A percentile compares a stretch with the other conserved stretches of the same genome.
Evolutionary conservation across 192 early-diverging fungal species (phyloP).

Genomic region (Umbelopsis sp.): DNA sequence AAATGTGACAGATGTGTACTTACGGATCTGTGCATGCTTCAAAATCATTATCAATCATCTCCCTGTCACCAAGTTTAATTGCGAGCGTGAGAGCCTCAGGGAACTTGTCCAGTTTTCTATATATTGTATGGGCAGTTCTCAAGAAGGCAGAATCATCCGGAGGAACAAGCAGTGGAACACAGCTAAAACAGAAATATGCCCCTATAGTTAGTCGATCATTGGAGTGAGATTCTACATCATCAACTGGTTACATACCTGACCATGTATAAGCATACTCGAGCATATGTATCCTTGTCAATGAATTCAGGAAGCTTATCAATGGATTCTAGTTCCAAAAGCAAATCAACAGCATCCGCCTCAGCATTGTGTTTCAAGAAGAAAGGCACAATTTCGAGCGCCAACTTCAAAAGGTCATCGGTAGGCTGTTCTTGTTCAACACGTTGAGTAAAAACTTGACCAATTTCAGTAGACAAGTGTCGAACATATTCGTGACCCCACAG

Average conservation of each 20-base stretch:
- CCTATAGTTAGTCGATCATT: background rate
- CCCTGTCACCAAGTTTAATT: slow-evolving; percentile 79
- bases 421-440: slow-evolving; percentile 64
- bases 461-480: slow-evolving; percentile 88
- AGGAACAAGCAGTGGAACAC: slow-evolving; percentile 88
- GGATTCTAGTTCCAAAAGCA: slow-evolving; percentile 87
- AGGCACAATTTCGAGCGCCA: slow-evolving; percentile 87
- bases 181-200: slow-evolving; percentile 47
- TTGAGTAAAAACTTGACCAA: slow-evolving; percentile 79
- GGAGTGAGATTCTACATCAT: background rate
- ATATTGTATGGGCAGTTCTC: slow-evolving; percentile 87
- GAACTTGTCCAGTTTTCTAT: slow-evolving; percentile 78
- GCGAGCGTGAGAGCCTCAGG: slow-evolving; percentile 86
- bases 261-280: slow-evolving; percentile 95
- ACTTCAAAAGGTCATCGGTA: slow-evolving; percentile 67
- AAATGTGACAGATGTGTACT: slow-evolving; percentile 25
- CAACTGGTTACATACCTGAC: slow-evolving; percentile 56
- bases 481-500: slow-evolving; percentile 99
- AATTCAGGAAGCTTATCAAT: slow-evolving; percentile 78
- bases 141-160: slow-evolving; percentile 87
- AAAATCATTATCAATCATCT: slow-evolving; percentile 87
- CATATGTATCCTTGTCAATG: slow-evolving; percentile 92
- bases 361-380: slow-evolving; percentile 98
- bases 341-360: slow-evolving; percentile 97
- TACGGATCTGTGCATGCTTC: slow-evolving; percentile 78